Percentiles rank a stretch among this genome's conserved stretches.
Conservation (phyloP, 352 stramenopile genomes). For the Pythium insidiosum region DNA sequence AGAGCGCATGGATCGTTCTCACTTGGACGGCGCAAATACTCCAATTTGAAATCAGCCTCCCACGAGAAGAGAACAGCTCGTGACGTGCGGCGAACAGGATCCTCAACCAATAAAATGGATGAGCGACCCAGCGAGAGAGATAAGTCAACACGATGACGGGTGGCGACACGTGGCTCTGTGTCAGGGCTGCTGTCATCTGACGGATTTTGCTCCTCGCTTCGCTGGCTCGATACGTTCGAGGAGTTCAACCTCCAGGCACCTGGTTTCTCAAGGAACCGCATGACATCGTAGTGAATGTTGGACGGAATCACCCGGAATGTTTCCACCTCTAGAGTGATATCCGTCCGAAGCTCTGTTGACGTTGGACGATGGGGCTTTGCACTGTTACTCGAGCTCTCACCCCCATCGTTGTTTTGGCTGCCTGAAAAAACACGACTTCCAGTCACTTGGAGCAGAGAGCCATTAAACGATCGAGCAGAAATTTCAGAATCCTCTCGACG, state of each 20-base stretch:
- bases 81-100: constrained; percentile 57
- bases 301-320: constrained; percentile 76
- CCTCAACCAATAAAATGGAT: constrained; percentile 64
- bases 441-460: too few relatives aligned
- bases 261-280: constrained; percentile 54
- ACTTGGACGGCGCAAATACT: constrained; percentile 41
- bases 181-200: too few relatives aligned
- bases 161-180: too few relatives aligned
- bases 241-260: too few relatives aligned
- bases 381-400: not conserved
- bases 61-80: constrained; percentile 78
- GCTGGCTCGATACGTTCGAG: too few relatives aligned
- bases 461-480: constrained; percentile 10
- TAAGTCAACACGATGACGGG: constrained; percentile 9
- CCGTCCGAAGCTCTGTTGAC: constrained; percentile 37
- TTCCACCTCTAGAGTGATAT: constrained; percentile 61
- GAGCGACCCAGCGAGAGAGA: constrained; percentile 59
- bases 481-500: too few relatives aligned
- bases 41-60: constrained; percentile 52
- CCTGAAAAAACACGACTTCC: too few relatives aligned
- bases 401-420: not conserved
- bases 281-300: constrained; percentile 74
- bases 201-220: not conserved
- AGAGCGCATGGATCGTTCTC: constrained; percentile 10
- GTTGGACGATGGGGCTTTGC: not conserved